phyloP scores from a whole-genome alignment of 805 yeast genomes.

The Pichia exigua region DNA sequence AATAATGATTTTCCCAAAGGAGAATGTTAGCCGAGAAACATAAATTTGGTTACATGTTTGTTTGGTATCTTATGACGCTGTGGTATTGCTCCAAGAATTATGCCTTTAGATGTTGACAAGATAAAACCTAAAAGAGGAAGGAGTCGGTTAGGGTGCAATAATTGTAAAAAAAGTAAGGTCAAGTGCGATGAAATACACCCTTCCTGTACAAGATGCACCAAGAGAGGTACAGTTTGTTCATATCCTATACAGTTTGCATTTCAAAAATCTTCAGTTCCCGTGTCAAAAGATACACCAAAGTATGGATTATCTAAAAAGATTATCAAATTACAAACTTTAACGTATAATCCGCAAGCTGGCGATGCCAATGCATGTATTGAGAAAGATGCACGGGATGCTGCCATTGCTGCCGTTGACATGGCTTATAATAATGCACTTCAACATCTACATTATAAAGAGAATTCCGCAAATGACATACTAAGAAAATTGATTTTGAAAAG shows the following conservation, averaged over 20 bases:
- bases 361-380: background rate
- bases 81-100: background rate
- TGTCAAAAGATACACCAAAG: background rate
- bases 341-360: background rate
- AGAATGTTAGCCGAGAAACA: background rate
- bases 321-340: background rate
- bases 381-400: background rate
- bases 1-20: background rate
- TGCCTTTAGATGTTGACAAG: background rate
- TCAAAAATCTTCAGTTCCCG: background rate
- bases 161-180: constrained; percentile 17
- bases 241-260: constrained; percentile 1
- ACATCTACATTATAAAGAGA: background rate
- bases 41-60: background rate
- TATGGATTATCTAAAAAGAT: background rate
- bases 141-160: constrained; percentile 7
- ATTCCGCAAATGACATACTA: background rate
- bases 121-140: background rate
- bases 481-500: background rate
- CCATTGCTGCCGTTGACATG: background rate
- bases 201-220: constrained; percentile 13
- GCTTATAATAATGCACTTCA: background rate
- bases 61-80: background rate
- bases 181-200: constrained; percentile 21
- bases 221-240: background rate